Percentiles rank a stretch among this genome's conserved stretches.
Evolutionary conservation across 2,329 filamentous ascomycete species (phyloP).

Genomic region (Phialophora tarda): DNA sequence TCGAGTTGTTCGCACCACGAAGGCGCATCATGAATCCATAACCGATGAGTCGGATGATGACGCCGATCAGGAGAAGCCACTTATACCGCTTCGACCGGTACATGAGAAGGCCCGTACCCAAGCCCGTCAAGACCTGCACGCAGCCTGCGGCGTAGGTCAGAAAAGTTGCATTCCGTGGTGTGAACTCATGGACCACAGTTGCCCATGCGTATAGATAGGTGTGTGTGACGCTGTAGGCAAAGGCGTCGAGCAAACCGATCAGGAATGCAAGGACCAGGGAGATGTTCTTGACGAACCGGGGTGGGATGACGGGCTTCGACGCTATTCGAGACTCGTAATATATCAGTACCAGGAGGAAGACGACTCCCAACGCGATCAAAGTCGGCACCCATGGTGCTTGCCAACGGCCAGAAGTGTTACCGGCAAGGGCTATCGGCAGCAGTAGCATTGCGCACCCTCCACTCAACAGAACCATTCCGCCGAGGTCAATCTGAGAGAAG

Average conservation of each 20-base stretch:
- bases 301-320: slow-evolving; percentile 54
- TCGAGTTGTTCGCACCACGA: slow-evolving; percentile 51
- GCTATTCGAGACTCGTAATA: slow-evolving; percentile 57
- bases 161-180: slow-evolving; percentile 52
- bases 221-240: slow-evolving; percentile 55
- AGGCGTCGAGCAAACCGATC: slow-evolving; percentile 50
- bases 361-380: slow-evolving; percentile 52
- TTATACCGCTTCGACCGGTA: slow-evolving; percentile 54
- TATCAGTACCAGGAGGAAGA: slow-evolving; percentile 52
- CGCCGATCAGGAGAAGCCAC: slow-evolving; percentile 52
- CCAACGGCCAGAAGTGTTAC: slow-evolving; percentile 51
- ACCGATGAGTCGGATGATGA: slow-evolving; percentile 53
- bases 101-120: slow-evolving; percentile 52
- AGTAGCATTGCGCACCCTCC: slow-evolving; percentile 57
- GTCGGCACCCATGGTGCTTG: slow-evolving; percentile 54
- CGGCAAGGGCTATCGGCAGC: slow-evolving; percentile 56
- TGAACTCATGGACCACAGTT: slow-evolving; percentile 51
- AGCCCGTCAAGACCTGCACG: slow-evolving; percentile 52
- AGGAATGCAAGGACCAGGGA: slow-evolving; percentile 52
- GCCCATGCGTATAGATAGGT: slow-evolving; percentile 58
- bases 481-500: slow-evolving; percentile 46
- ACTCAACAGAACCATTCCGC: slow-evolving; percentile 55
- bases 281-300: slow-evolving; percentile 52
- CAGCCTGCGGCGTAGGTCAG: slow-evolving; percentile 50
- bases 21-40: slow-evolving; percentile 60